These are phyloP conservation scores for Trichosporon asahii DNA, from an alignment of 1,284 basidiomycete genomes.

Conservation along the genomic window DNA sequence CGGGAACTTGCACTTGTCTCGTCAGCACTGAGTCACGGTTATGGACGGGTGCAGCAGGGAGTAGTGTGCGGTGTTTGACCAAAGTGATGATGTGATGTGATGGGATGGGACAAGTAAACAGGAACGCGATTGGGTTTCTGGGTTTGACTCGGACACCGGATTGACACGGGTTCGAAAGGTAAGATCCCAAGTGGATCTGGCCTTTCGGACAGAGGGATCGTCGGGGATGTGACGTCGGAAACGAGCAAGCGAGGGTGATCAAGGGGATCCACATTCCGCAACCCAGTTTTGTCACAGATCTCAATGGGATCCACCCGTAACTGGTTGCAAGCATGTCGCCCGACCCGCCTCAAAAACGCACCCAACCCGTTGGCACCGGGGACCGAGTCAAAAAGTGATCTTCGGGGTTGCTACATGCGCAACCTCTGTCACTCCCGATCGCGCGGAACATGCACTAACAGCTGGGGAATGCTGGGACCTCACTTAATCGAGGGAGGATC, in stretches of 20 bases:
- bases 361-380: too few species aligned
- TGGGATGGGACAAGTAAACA: too few species aligned
- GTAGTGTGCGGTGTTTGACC: too few species aligned
- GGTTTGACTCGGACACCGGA: not conserved
- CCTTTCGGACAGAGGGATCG: not conserved
- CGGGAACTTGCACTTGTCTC: slow-evolving; percentile 36
- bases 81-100: not conserved
- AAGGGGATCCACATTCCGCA: slow-evolving; percentile 6
- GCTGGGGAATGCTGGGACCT: not conserved
- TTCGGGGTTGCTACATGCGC: too few species aligned
- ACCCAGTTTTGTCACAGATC: not conserved
- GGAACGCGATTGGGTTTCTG: not conserved
- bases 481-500: not conserved
- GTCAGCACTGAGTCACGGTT: not conserved
- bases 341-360: not conserved
- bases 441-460: not conserved
- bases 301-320: not conserved
- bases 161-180: not conserved
- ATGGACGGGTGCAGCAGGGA: not conserved
- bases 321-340: not conserved
- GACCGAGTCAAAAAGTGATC: not conserved
- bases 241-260: not conserved
- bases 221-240: not conserved
- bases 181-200: too few species aligned
- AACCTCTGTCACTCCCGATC: not conserved